Evolutionary conservation across 2,329 filamentous ascomycete species (phyloP).

Genomic region (Aspergillus ochraceus): DNA sequence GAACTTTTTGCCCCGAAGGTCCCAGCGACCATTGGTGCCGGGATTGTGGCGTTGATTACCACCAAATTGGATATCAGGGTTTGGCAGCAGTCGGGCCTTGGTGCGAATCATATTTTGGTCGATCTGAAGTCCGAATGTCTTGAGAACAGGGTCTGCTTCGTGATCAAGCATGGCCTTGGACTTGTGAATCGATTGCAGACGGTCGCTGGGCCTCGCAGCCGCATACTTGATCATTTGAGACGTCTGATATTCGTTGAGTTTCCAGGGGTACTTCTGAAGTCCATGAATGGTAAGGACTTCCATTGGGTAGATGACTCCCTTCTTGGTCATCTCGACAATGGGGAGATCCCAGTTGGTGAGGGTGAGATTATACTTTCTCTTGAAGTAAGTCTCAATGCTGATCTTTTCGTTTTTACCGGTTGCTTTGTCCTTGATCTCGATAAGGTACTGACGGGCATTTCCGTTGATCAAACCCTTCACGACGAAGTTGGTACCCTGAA

Average conservation of each 20-base stretch:
- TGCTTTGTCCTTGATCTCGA: constrained; percentile 41
- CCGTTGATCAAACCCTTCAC: constrained; percentile 51
- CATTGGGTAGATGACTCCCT: constrained; percentile 55
- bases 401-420: constrained; percentile 48
- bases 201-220: constrained; percentile 70
- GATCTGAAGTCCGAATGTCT: constrained; percentile 72
- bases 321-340: constrained; percentile 60
- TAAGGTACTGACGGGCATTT: constrained; percentile 45
- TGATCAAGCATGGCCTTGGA: constrained; percentile 70
- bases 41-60: constrained; percentile 58
- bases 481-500: constrained; percentile 45
- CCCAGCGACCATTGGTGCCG: constrained; percentile 75
- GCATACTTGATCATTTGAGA: constrained; percentile 90
- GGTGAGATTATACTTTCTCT: constrained; percentile 50
- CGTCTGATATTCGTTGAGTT: constrained; percentile 66
- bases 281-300: constrained; percentile 54
- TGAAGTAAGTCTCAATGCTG: constrained; percentile 61
- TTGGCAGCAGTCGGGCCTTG: constrained; percentile 68
- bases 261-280: constrained; percentile 60
- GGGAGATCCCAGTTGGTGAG: constrained; percentile 52
- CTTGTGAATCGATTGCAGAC: constrained; percentile 66
- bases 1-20: constrained; percentile 80
- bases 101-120: constrained; percentile 63
- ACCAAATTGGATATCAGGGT: constrained; percentile 71
- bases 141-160: constrained; percentile 66